A percentile compares a stretch with the other conserved stretches of the same genome.
These are phyloP conservation scores for Exophiala sp. DNA, from an alignment of 2,329 filamentous ascomycete species.

Conservation along the genomic window DNA sequence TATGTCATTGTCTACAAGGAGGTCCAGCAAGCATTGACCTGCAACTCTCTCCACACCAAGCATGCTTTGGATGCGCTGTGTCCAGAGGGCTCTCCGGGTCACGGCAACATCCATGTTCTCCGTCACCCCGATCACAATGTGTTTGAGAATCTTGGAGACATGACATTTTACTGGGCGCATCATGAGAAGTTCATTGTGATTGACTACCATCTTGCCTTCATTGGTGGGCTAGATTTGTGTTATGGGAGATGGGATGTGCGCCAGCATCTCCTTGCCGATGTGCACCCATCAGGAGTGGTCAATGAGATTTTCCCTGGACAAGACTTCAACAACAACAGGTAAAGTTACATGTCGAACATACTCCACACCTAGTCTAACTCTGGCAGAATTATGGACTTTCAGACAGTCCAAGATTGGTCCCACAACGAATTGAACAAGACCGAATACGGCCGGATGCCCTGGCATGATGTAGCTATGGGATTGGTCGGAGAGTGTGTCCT, in stretches of 20 bases:
- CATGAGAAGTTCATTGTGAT: constrained; percentile 98
- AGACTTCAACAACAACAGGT: constrained; percentile 90
- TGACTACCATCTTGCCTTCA: constrained; percentile 86
- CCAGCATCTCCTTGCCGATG: constrained; percentile 80
- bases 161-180: constrained; percentile 98
- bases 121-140: constrained; percentile 94
- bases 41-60: constrained; percentile 91
- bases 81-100: constrained; percentile 73
- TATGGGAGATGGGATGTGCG: constrained; percentile 91
- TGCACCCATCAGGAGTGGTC: constrained; percentile 76
- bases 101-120: constrained; percentile 85
- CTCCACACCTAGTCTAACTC: neutral
- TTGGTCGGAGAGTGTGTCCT: constrained; percentile 85
- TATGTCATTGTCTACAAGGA: constrained; percentile 92
- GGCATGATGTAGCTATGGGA: constrained; percentile 94
- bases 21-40: constrained; percentile 75
- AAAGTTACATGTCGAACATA: neutral
- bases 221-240: constrained; percentile 90
- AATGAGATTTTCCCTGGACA: constrained; percentile 92
- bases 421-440: constrained; percentile 87
- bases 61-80: constrained; percentile 76
- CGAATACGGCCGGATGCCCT: constrained; percentile 92
- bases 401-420: constrained; percentile 88
- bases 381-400: constrained; percentile 79
- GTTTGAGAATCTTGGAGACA: constrained; percentile 87